Evolutionary conservation across 805 yeast genomes (phyloP), one percentile per base, ranked within the genome.

Genomic region (Candida montana): DNA sequence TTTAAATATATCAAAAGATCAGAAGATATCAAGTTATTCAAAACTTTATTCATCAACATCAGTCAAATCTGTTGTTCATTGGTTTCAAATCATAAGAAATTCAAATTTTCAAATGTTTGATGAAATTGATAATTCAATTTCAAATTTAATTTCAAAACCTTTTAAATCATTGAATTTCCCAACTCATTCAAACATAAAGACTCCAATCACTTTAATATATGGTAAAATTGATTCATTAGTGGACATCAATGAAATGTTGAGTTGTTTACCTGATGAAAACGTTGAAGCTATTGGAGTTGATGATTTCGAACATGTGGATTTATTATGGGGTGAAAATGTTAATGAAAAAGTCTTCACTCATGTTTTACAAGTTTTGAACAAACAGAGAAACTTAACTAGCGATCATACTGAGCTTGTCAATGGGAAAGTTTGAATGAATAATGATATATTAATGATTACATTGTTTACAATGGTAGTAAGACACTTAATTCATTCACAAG

Each of bases 271-370:
- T 0, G 49, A 47, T 16, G 58, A 48, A 17, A 64, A 60, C 10
- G 75, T 78, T 0, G 68, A 72, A 12, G 71, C 75, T 3, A 65
- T 77, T 12, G 81, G 84, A 1, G 74, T 89, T 0, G 69, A 66
- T 0, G 65, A 66, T n/a, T 88, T 89, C 60, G 98, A 90, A 62
- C 98, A 90, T 62, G 67, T 90, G 56, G 98, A 91, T 57, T 76
- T 91, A 42, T 63, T 90, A 13, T 90, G 98, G 98, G 95, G 95
- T 9, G 62, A 71, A 9, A 77, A 80, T 40, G 86, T 83, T 1
- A 75, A 68, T 21, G 48, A 57, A 2, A 48, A 62, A 24, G 79
- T 77, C 1, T 67, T 74, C 35, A 31, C 16, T 1, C 19, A 41
- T 27, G 44, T 41, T 11, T n/a, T 11, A 5, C 9, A 26, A 26